phyloP scores from a whole-genome alignment of 139 green algal genomes.

The Coccomyxa sp. region DNA sequence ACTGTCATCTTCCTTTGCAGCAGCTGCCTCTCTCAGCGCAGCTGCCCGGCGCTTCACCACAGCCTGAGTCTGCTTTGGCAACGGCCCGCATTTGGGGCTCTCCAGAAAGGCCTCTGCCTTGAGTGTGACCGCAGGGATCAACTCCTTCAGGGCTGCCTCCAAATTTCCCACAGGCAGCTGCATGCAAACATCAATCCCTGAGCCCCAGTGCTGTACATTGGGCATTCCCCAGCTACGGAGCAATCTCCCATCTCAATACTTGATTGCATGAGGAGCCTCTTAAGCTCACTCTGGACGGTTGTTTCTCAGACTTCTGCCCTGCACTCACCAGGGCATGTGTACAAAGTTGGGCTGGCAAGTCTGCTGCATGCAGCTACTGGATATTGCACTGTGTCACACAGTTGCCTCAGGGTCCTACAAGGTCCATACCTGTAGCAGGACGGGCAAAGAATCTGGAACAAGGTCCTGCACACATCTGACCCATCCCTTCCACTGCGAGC shows the following conservation, averaged over 20 bases:
- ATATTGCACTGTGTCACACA: background rate
- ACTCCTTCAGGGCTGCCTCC: background rate
- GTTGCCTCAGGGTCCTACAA: background rate
- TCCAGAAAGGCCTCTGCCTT: background rate
- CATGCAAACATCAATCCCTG: background rate
- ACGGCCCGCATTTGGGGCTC: background rate
- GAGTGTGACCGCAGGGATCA: background rate
- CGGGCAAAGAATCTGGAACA: conserved; percentile 49
- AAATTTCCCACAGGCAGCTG: background rate
- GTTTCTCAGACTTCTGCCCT: background rate
- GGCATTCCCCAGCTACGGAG: background rate
- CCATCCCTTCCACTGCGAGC: conserved; percentile 74
- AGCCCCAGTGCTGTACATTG: background rate
- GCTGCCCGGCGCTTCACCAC: background rate
- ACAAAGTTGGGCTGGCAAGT: too few relatives aligned
- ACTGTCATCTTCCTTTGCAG: background rate
- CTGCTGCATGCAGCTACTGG: too few relatives aligned
- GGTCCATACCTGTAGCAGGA: conserved; percentile 47
- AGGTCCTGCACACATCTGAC: conserved; percentile 61
- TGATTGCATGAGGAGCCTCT: background rate
- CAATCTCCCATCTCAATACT: background rate
- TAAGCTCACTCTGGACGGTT: background rate
- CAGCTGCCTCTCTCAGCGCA: background rate
- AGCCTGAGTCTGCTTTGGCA: background rate
- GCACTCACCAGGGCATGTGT: background rate